Evolutionary conservation across 2,329 filamentous ascomycete species (phyloP), one percentile per base, ranked within the genome.

Genomic region (Claviceps quebecensis): DNA sequence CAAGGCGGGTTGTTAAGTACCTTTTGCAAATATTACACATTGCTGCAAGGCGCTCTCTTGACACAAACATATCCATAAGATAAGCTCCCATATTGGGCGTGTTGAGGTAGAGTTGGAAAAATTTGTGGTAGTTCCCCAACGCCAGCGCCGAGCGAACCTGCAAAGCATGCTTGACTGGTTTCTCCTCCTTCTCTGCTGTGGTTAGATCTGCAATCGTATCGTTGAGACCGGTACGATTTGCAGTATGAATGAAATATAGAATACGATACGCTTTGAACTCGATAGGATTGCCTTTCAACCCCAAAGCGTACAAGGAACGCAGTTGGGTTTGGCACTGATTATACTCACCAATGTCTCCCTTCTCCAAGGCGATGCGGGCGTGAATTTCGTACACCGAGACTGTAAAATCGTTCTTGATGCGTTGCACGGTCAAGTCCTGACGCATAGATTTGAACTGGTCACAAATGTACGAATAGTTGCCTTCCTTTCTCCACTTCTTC

Each of bases 321-420:
- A 98, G 77, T 73, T 98, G 93, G 63, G 93, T 97, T 75, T 98
- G 93, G 71, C 93, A 98, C 78, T 98, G 93, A 75, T 98, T 98
- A 93, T 98, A 98, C 93, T 98, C 93, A 98, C 93, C 91, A 75
- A 97, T 81, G 76, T 98, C 93, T 72, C 87, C 89, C 78, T 94
- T 96, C 71, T 98, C 91, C 69, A 98, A 76, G 59, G 93, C 93
- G 71, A 98, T 97, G 55, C 93, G 84, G 57, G 91, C 93, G 71
- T 98, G 93, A 55, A 91, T 94, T 72, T 98, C 93, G 70, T 98
- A 98, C 47, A 96, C 93, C 56, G 80, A 85, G 57, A 97, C 90
- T 26, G 93, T 97, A 66, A 98, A 97, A 50, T 94, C 87, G 69
- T 89, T 95, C 71, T 88, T 90, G 72, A 98, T 89, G 63, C 87